Percentiles rank a stretch among this genome's conserved stretches.
Evolutionary conservation across 2,329 filamentous ascomycete species (phyloP).

Genomic region (Xylaria sp.): DNA sequence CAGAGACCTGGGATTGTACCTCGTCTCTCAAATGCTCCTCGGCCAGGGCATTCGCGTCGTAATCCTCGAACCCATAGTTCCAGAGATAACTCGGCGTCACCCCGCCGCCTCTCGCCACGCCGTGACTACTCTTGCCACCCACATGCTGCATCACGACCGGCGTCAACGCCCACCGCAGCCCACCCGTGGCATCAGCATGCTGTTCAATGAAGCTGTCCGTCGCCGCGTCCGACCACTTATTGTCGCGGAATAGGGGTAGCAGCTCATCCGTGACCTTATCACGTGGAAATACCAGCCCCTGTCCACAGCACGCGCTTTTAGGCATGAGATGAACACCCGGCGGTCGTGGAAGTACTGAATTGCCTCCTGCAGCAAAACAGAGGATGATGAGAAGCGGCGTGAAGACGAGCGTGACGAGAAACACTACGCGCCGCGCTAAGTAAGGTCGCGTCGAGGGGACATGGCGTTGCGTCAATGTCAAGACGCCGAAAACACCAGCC

Average conservation of each 20-base stretch:
- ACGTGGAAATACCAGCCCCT: constrained; percentile 28
- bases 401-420: constrained; percentile 20
- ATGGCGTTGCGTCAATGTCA: constrained; percentile 7
- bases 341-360: constrained; percentile 21
- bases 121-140: constrained; percentile 27
- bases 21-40: constrained; percentile 16
- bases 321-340: constrained; percentile 25
- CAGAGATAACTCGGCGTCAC: constrained; percentile 18
- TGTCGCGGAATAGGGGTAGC: constrained; percentile 20
- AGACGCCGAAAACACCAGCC: neutral
- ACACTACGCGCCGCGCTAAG: constrained; percentile 12
- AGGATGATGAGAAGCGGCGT: constrained; percentile 24
- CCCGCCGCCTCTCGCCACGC: constrained; percentile 16
- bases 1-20: neutral
- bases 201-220: constrained; percentile 29
- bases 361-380: constrained; percentile 25
- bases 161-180: constrained; percentile 27
- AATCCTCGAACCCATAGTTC: constrained; percentile 24
- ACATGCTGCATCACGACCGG: constrained; percentile 30
- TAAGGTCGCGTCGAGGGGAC: constrained; percentile 15
- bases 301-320: constrained; percentile 27
- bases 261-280: constrained; percentile 20
- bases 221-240: constrained; percentile 15
- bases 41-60: constrained; percentile 23
- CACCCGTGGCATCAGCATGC: constrained; percentile 19